phyloP scores from a whole-genome alignment of 2,329 filamentous ascomycete genomes.

The Alternaria solani region DNA sequence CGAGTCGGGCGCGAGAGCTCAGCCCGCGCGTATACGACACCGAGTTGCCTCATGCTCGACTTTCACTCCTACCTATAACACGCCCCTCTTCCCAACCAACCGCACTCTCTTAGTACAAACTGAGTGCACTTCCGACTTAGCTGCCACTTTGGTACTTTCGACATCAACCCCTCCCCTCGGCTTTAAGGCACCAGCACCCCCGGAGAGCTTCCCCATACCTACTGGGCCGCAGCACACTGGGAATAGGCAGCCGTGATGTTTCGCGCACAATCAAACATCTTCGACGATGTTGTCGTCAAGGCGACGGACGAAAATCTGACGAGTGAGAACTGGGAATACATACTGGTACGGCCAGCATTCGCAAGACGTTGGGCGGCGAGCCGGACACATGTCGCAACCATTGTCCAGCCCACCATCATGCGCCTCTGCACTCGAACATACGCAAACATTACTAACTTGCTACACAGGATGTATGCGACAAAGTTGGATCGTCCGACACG shows the following conservation, averaged over 20 bases:
- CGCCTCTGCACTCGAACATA: neutral
- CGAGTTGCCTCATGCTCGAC: constrained; percentile 4
- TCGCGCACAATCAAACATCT: constrained; percentile 68
- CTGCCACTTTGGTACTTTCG: neutral
- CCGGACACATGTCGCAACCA: constrained; percentile 2
- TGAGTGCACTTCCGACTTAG: neutral
- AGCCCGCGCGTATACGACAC: constrained; percentile 32
- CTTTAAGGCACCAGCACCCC: constrained; percentile 13
- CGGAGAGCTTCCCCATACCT: constrained; percentile 8
- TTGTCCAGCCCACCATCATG: neutral
- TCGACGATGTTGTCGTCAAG: constrained; percentile 76
- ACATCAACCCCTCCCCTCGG: neutral
- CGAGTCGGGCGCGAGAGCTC: constrained; percentile 19
- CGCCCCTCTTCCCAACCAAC: neutral
- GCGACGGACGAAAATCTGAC: constrained; percentile 98
- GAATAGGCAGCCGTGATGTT: constrained; percentile 52
- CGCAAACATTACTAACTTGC: constrained; percentile 19
- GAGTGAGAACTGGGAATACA: constrained; percentile 78
- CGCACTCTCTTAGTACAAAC: neutral
- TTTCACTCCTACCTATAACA: constrained; percentile 10
- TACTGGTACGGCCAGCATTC: constrained; percentile 58
- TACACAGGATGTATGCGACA: constrained; percentile 68
- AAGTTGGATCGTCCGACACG: constrained; percentile 61
- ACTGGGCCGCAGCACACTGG: neutral
- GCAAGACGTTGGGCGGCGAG: neutral